Percentiles rank a stretch among this genome's conserved stretches.
phyloP scores from a whole-genome alignment of 805 yeast species.

The Kuraishia ogatae region DNA sequence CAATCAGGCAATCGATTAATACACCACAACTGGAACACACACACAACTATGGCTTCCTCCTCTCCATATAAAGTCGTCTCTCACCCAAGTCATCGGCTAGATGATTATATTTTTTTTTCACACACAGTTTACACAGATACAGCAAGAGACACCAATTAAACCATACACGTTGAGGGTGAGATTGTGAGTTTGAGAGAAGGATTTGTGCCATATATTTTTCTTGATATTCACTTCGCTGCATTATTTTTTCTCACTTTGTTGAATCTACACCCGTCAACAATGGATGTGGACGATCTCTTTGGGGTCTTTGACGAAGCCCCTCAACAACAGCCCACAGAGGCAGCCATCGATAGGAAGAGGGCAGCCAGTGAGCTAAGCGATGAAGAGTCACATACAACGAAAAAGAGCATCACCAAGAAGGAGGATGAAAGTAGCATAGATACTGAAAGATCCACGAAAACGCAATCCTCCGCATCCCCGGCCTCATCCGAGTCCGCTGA shows the following conservation, averaged over 20 bases:
- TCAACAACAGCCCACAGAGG: not conserved
- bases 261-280: slow-evolving; percentile 1
- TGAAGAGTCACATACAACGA: slow-evolving; percentile 9
- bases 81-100: not conserved
- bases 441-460: slow-evolving; percentile 25
- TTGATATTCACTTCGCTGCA: too few species aligned
- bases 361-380: slow-evolving; percentile 7
- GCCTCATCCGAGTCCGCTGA: slow-evolving; percentile 1
- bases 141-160: not conserved
- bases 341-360: slow-evolving; percentile 4
- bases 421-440: slow-evolving; percentile 16
- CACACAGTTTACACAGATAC: not conserved
- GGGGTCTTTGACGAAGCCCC: slow-evolving; percentile 55
- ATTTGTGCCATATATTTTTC: too few species aligned
- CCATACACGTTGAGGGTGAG: not conserved
- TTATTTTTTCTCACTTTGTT: too few species aligned
- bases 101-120: not conserved
- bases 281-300: slow-evolving; percentile 43
- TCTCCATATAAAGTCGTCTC: not conserved
- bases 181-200: too few species aligned
- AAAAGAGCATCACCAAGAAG: slow-evolving; percentile 8
- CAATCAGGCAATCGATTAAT: not conserved
- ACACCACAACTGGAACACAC: not conserved
- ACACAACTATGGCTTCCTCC: too few species aligned
- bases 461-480: slow-evolving; percentile 10